phyloP scores from a whole-genome alignment of 164 flowering plant genomes.

The Nymphaea thermarum region DNA sequence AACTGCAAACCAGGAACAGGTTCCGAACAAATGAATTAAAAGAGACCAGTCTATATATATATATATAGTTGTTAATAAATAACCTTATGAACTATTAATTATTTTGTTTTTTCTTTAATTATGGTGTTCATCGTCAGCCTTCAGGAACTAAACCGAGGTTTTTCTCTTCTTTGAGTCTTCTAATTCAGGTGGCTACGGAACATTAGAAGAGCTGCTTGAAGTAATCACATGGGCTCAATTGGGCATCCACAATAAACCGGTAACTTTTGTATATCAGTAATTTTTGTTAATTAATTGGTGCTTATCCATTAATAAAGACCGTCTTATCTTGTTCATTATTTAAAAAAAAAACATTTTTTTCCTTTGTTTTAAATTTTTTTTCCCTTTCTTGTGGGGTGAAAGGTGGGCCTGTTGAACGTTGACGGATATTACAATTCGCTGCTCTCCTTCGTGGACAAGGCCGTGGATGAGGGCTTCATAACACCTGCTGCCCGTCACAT shows the following conservation, averaged over 20 bases:
- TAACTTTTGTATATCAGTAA: slow-evolving; percentile 8
- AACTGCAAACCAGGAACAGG: background rate
- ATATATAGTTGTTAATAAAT: background rate
- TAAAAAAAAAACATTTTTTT: background rate
- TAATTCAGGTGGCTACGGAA: slow-evolving; percentile 57
- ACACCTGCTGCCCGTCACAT: slow-evolving; percentile 72
- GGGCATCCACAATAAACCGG: slow-evolving; percentile 70
- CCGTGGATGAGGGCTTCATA: slow-evolving; percentile 91
- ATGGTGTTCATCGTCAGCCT: background rate
- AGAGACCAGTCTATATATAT: background rate
- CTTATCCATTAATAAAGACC: background rate
- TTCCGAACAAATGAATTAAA: background rate
- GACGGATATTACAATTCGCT: slow-evolving; percentile 80
- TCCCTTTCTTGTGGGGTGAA: slow-evolving; percentile 1
- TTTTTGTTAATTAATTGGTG: background rate
- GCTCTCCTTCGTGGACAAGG: slow-evolving; percentile 76
- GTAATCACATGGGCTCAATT: slow-evolving; percentile 78
- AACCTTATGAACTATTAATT: too few relatives aligned
- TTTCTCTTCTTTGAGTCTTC: background rate
- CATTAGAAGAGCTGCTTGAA: slow-evolving; percentile 60
- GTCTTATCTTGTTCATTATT: background rate
- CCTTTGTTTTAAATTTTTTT: background rate
- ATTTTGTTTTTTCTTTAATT: background rate
- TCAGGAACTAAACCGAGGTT: background rate
- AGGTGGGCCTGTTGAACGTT: slow-evolving; percentile 95